Evolutionary conservation across 306 rosid species (phyloP).

Genomic region (Corylus avellana): DNA sequence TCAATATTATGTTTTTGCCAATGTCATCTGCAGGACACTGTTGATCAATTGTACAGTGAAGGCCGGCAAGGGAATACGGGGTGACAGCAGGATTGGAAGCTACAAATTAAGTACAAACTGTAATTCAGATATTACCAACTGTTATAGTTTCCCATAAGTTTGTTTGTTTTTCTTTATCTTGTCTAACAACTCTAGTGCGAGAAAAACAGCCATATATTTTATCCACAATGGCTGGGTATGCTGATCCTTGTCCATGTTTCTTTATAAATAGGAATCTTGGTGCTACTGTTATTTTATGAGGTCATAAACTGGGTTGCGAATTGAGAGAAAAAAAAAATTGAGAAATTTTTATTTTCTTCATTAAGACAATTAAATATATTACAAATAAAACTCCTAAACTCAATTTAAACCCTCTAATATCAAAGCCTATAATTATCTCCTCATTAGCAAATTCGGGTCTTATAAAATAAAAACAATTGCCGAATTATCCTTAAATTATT

Average conservation of each 20-base stretch:
- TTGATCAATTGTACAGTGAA: conserved; percentile 67
- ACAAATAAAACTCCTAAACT: no score
- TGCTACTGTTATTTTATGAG: no score
- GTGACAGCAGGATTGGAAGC: conserved; percentile 20
- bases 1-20: not conserved
- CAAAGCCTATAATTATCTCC: no score
- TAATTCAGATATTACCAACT: conserved; percentile 12
- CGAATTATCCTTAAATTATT: no score
- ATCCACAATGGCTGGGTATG: not conserved
- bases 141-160: conserved; percentile 7
- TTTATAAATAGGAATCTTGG: not conserved
- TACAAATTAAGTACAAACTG: not conserved
- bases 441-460: no score
- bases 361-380: no score
- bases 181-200: not conserved
- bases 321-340: no score
- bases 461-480: no score
- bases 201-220: not conserved
- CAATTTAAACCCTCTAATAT: no score
- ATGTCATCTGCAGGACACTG: conserved; percentile 50
- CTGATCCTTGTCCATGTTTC: not conserved
- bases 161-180: not conserved
- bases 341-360: no score
- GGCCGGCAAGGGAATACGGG: conserved; percentile 44
- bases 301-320: no score